Percentiles rank a stretch among this genome's conserved stretches.
These are phyloP conservation scores for Amyloporia xantha DNA, from an alignment of 768 basidiomycete genomes.

Conservation along the genomic window DNA sequence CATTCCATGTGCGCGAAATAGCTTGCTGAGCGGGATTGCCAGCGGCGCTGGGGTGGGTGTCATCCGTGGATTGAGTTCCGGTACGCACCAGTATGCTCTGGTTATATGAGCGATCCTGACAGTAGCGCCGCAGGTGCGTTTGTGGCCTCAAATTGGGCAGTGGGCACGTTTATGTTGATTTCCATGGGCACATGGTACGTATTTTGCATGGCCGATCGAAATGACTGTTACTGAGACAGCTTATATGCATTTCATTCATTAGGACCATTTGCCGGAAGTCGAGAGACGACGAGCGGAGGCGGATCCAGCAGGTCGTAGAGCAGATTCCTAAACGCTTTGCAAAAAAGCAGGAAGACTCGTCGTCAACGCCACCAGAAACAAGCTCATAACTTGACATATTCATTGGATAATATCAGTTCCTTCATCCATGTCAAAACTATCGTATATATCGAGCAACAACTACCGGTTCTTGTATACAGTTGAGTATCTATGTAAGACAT, in stretches of 20 bases:
- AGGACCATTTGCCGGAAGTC: slow-evolving; percentile 64
- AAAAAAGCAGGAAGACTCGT: slow-evolving; percentile 31
- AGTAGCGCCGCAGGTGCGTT: slow-evolving; percentile 40
- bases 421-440: too few species aligned
- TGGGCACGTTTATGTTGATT: slow-evolving; percentile 64
- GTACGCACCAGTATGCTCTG: slow-evolving; percentile 34
- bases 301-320: slow-evolving; percentile 52
- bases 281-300: slow-evolving; percentile 45
- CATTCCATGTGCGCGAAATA: slow-evolving; percentile 72
- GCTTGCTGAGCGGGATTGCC: slow-evolving; percentile 72
- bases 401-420: too few species aligned
- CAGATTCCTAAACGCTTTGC: slow-evolving; percentile 50
- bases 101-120: neutral
- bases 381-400: too few species aligned
- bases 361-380: neutral
- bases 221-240: neutral
- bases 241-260: neutral
- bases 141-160: slow-evolving; percentile 72
- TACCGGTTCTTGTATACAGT: neutral
- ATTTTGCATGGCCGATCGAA: neutral
- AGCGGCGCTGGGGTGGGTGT: slow-evolving; percentile 73
- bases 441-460: too few species aligned
- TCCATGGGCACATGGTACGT: slow-evolving; percentile 67
- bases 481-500: neutral
- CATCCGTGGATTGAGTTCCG: slow-evolving; percentile 57